Evolutionary conservation across 2,329 filamentous ascomycete genomes (phyloP).

Genomic region (Cadophora malorum): DNA sequence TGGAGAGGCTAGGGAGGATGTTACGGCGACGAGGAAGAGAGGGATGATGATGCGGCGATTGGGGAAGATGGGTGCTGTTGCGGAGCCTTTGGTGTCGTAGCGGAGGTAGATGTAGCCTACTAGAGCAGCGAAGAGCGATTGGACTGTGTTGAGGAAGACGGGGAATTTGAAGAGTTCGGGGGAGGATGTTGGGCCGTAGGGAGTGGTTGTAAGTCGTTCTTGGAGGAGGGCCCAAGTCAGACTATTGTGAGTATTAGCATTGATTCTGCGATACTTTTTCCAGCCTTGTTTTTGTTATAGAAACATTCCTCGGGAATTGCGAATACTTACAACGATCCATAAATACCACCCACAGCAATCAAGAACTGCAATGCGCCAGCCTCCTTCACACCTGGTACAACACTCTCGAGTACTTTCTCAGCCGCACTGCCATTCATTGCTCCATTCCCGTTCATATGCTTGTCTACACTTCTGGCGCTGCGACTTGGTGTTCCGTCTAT

Average conservation of each 20-base stretch:
- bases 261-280: background rate
- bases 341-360: constrained; percentile 92
- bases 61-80: constrained; percentile 75
- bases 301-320: background rate
- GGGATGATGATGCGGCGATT: constrained; percentile 75
- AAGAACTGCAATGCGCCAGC: constrained; percentile 77
- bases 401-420: constrained; percentile 44
- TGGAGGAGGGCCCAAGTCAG: constrained; percentile 96
- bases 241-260: constrained; percentile 53
- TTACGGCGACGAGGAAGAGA: constrained; percentile 84
- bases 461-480: constrained; percentile 36
- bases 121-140: constrained; percentile 85
- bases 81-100: constrained; percentile 62
- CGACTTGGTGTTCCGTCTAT: constrained; percentile 48
- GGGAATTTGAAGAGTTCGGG: constrained; percentile 89
- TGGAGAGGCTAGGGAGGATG: constrained; percentile 87
- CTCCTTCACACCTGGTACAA: constrained; percentile 49
- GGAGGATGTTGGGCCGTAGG: constrained; percentile 68
- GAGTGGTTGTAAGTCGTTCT: constrained; percentile 94
- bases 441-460: constrained; percentile 44
- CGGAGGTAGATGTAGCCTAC: constrained; percentile 84
- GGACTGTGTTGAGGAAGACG: constrained; percentile 94
- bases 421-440: constrained; percentile 36
- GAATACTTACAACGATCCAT: constrained; percentile 83
- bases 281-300: background rate